Evolutionary conservation across 176 grass and related monocot genomes (phyloP).

Genomic region (Triticum dicoccoides): DNA sequence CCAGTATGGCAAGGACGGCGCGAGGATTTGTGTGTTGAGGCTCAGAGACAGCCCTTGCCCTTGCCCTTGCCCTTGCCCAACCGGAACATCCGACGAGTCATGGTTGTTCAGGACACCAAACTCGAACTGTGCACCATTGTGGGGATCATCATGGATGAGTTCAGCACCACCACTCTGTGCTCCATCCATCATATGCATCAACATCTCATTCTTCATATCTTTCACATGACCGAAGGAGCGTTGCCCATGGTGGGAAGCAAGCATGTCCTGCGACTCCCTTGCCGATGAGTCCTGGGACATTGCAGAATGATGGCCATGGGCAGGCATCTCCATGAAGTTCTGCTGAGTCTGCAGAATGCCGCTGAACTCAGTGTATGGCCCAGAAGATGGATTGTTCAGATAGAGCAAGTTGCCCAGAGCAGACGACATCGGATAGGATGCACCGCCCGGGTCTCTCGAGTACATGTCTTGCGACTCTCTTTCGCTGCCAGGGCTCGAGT

Average conservation of each 20-base stretch:
- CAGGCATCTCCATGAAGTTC: constrained; percentile 53
- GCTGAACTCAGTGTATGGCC: constrained; percentile 62
- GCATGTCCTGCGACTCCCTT: constrained; percentile 54
- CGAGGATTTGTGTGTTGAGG: constrained; percentile 71
- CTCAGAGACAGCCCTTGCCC: constrained; percentile 88
- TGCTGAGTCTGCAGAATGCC: constrained; percentile 53
- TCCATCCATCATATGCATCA: constrained; percentile 61
- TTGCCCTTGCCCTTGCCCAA: constrained; percentile 58
- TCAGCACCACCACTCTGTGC: constrained; percentile 25
- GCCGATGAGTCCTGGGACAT: constrained; percentile 50
- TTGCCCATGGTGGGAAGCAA: constrained; percentile 46
- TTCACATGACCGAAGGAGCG: constrained; percentile 39
- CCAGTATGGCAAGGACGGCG: constrained; percentile 74
- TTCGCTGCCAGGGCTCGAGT: constrained; percentile 63
- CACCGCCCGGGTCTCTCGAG: constrained; percentile 34
- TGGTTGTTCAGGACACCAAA: constrained; percentile 69
- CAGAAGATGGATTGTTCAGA: constrained; percentile 50
- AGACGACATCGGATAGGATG: constrained; percentile 61
- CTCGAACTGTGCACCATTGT: constrained; percentile 49
- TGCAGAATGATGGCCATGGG: constrained; percentile 26
- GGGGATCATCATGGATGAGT: constrained; percentile 45
- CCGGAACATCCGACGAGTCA: constrained; percentile 37
- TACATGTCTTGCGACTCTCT: constrained; percentile 67
- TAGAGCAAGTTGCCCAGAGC: constrained; percentile 79
- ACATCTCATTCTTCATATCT: constrained; percentile 57